Percentiles rank a stretch among this genome's conserved stretches.
These are phyloP conservation scores for Diplodia mutila DNA, from an alignment of 2,329 filamentous ascomycete genomes.

Conservation along the genomic window DNA sequence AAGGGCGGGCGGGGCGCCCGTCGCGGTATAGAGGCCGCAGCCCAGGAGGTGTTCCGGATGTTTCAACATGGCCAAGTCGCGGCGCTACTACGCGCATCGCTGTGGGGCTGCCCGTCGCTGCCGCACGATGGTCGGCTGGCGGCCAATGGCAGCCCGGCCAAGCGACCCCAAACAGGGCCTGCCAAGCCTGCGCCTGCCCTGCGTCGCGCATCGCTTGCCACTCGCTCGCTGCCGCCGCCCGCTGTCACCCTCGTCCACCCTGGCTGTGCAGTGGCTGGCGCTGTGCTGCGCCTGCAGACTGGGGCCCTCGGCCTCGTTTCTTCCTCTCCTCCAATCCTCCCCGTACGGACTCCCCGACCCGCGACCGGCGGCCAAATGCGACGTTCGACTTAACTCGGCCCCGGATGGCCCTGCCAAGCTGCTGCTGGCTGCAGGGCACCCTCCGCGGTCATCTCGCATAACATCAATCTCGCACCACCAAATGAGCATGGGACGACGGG, in stretches of 20 bases:
- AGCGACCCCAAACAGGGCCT: background rate
- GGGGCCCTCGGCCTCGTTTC: background rate
- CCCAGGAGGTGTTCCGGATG: constrained; percentile 18
- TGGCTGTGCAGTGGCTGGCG: constrained; percentile 20
- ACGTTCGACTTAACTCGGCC: constrained; percentile 2
- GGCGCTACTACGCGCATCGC: constrained; percentile 17
- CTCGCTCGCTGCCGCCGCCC: constrained; percentile 11
- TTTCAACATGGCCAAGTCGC: constrained; percentile 20
- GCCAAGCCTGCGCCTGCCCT: constrained; percentile 7
- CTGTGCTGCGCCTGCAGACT: background rate
- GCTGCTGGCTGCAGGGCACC: background rate
- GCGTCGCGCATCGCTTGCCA: constrained; percentile 6
- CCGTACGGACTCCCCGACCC: background rate
- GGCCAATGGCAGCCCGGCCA: constrained; percentile 10
- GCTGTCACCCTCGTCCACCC: background rate
- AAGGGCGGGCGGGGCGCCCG: constrained; percentile 1
- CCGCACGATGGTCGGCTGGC: background rate
- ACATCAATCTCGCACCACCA: constrained; percentile 10
- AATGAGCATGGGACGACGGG: background rate
- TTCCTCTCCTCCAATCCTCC: background rate
- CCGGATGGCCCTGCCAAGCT: background rate
- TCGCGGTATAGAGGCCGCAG: background rate
- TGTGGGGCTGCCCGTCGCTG: constrained; percentile 5
- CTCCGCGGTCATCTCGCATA: constrained; percentile 8
- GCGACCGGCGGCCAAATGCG: constrained; percentile 1